A percentile compares a stretch with the other conserved stretches of the same genome.
Evolutionary conservation across 1,284 basidiomycete species (phyloP).

Genomic region (Thecaphora frezii): DNA sequence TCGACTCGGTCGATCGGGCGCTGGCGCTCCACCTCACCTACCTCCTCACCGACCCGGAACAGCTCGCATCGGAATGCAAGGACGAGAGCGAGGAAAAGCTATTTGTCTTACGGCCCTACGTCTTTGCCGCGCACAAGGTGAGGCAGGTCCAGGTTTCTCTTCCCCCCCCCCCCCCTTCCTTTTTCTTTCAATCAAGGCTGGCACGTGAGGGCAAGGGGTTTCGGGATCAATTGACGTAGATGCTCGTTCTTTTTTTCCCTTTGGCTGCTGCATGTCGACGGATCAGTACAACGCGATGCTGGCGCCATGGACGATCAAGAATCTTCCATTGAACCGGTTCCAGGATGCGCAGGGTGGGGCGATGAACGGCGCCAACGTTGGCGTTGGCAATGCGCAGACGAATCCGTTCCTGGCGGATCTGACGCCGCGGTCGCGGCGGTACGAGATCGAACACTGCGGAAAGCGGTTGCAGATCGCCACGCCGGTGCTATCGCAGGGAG

Average conservation of each 20-base stretch:
- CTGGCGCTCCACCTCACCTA: conserved; percentile 62
- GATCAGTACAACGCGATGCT: conserved; percentile 62
- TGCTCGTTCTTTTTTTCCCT: neutral
- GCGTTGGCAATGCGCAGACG: conserved; percentile 1
- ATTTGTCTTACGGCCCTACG: conserved; percentile 64
- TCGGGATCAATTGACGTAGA: too few relatives aligned
- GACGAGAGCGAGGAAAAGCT: conserved; percentile 63
- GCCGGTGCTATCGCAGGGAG: conserved; percentile 57
- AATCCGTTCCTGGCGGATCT: conserved; percentile 62
- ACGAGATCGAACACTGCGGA: conserved; percentile 60
- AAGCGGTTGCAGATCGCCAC: conserved; percentile 45
- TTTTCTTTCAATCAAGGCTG: too few relatives aligned
- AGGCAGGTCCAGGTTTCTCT: too few relatives aligned
- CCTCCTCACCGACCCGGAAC: conserved; percentile 58
- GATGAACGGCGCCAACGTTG: neutral
- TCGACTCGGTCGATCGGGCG: conserved; percentile 58
- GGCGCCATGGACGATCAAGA: conserved; percentile 62
- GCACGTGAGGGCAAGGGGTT: too few relatives aligned
- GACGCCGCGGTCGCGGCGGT: conserved; percentile 56
- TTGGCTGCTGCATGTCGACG: neutral
- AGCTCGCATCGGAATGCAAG: conserved; percentile 52
- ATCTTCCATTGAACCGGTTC: conserved; percentile 13
- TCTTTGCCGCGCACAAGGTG: conserved; percentile 64
- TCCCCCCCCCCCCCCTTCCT: too few relatives aligned
- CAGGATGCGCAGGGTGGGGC: neutral